Percentiles rank a stretch among this genome's conserved stretches.
phyloP scores from a whole-genome alignment of 768 basidiomycete genomes.

The Daedaleopsis sinensis region DNA sequence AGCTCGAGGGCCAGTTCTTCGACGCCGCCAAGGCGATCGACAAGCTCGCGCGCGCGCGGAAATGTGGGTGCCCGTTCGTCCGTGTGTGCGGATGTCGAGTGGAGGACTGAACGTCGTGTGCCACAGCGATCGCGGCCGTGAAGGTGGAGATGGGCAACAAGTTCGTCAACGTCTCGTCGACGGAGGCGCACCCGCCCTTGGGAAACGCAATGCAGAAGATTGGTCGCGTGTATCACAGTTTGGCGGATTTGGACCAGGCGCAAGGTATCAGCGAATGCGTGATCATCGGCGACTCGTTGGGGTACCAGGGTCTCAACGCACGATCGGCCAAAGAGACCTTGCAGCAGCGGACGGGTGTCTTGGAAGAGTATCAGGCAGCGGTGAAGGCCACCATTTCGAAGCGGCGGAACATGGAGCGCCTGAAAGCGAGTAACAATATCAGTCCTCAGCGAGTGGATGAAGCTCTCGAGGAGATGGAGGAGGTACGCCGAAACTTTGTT shows the following conservation, averaged over 20 bases:
- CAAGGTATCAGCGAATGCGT: conserved; percentile 95
- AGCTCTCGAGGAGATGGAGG: conserved; percentile 90
- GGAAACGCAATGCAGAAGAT: conserved; percentile 84
- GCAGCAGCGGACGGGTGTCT: conserved; percentile 82
- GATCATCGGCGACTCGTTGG: conserved; percentile 92
- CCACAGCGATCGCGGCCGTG: conserved; percentile 70
- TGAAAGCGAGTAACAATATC: conserved; percentile 86
- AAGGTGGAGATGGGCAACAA: conserved; percentile 95
- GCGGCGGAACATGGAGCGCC: conserved; percentile 85
- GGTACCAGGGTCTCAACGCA: conserved; percentile 97
- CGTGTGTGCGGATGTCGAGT: background rate
- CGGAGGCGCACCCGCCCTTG: conserved; percentile 84
- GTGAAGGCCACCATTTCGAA: conserved; percentile 94
- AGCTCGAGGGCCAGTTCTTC: conserved; percentile 89
- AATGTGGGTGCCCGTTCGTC: conserved; percentile 56
- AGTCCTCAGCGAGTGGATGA: conserved; percentile 86
- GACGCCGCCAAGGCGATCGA: conserved; percentile 92
- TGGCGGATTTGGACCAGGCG: conserved; percentile 87
- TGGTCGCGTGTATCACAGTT: conserved; percentile 83
- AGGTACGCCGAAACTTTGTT: conserved; percentile 50
- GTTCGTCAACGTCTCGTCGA: conserved; percentile 83
- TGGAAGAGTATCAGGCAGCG: conserved; percentile 94
- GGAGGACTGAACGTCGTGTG: conserved; percentile 9
- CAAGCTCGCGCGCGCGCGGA: conserved; percentile 76
- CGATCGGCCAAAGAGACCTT: conserved; percentile 94